Percentiles rank a stretch among this genome's conserved stretches.
Evolutionary conservation across 140 eudicot species (phyloP).

Genomic region (Anethum foeniculum): DNA sequence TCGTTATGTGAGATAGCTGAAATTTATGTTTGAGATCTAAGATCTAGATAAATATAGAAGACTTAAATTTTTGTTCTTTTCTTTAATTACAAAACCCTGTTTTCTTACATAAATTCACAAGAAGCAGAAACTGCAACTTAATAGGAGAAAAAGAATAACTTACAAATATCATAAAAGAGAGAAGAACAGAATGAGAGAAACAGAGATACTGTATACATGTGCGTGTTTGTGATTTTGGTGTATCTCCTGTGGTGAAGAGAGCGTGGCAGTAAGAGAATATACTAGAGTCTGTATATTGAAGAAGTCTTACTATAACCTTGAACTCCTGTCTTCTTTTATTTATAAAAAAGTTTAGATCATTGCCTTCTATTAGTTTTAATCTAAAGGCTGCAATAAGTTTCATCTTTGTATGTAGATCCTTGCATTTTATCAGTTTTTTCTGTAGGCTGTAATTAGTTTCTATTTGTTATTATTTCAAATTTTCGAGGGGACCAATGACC

Average conservation of each 20-base stretch:
- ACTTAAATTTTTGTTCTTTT: background rate
- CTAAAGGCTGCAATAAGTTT: background rate
- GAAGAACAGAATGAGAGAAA: background rate
- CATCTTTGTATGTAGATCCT: background rate
- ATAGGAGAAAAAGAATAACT: background rate
- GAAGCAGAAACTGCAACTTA: background rate
- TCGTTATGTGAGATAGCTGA: too few species aligned
- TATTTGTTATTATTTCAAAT: background rate
- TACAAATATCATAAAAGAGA: background rate
- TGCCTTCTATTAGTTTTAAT: background rate
- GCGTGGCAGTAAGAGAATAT: background rate
- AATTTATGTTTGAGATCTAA: background rate
- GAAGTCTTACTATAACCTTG: background rate
- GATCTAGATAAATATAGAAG: background rate
- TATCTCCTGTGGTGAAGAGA: background rate
- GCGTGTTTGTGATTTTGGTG: background rate
- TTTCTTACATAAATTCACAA: background rate
- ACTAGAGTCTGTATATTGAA: background rate
- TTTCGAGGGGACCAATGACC: background rate
- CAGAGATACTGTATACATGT: background rate
- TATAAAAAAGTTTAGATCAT: background rate
- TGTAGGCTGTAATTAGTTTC: background rate
- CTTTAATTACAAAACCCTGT: background rate
- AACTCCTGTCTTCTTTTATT: too few species aligned
- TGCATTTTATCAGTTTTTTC: background rate